Evolutionary conservation across 768 basidiomycete species (phyloP), one percentile per base, ranked within the genome.

Genomic region (Neoboletus magnificus): DNA sequence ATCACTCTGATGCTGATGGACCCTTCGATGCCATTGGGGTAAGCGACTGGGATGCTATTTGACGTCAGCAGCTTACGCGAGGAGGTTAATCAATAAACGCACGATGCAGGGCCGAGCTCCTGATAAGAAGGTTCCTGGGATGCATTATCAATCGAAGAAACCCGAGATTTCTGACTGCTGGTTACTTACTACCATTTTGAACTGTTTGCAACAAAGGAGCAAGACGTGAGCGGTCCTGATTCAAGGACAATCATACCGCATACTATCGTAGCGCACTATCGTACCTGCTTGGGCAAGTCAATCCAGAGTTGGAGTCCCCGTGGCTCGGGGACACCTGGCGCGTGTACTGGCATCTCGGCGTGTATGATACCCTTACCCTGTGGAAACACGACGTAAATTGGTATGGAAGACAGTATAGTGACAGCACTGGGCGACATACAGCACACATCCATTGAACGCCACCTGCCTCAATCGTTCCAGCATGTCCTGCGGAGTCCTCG

Each of bases 401-500:
- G 46, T 13, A 27, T 44, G 52, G 36, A 42, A 59, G n/a, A n/a
- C 1, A 18, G 29, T 1, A 27, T 45, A 32, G 45, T 5, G 35
- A 46, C 36, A 20, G 35, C 13, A 39, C 27, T 41, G 40, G 50
- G 50, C 48, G 33, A 71, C 82, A 74, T 54, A 86, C 88, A 15
- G 89, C 89, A 69, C 82, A 85, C 94, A 96, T 96, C 92, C 94
- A 97, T 66, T 98, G 95, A 2, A 97, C 86, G 47, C 93, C 96
- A 4, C 95, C 95, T 10, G 85, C 67, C 39, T 82, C 71, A 50
- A 91, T 89, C 18, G 79, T 82, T 37, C 90, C 91, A 56, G 84
- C 82, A 70, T 94, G 89, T 1, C 91, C 95, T 2, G 84, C 85
- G 23, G 91, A 95, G 68, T 98, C 96, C 73, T 98, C 96, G 62